Evolutionary conservation across 2,329 filamentous ascomycete genomes (phyloP).

Genomic region (Aspergillus calidoustus): DNA sequence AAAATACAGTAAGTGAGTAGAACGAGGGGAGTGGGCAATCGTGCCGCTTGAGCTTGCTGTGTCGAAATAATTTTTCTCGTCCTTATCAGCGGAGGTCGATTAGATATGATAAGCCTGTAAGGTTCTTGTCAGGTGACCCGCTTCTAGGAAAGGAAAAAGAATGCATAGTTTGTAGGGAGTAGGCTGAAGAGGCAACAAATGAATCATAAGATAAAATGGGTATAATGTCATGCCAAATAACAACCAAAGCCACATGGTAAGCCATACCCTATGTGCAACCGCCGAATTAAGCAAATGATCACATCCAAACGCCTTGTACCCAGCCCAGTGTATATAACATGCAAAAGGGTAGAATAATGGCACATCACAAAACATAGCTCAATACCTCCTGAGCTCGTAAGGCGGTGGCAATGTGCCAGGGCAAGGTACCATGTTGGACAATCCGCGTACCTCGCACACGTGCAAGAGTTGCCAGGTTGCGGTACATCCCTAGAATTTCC

Average conservation of each 20-base stretch:
- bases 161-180: neutral
- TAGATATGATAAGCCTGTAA: constrained; percentile 16
- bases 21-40: neutral
- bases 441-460: constrained; percentile 48
- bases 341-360: constrained; percentile 10
- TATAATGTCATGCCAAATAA: constrained; percentile 15
- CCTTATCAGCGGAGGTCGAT: constrained; percentile 10
- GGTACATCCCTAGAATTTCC: constrained; percentile 50
- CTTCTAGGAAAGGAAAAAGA: too few relatives aligned
- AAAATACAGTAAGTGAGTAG: neutral
- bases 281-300: constrained; percentile 2
- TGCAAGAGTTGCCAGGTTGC: constrained; percentile 49
- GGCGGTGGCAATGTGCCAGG: constrained; percentile 54
- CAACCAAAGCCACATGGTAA: constrained; percentile 1
- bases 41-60: neutral
- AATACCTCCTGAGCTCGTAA: constrained; percentile 48
- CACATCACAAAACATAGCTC: constrained; percentile 45
- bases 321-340: constrained; percentile 12
- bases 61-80: constrained; percentile 9
- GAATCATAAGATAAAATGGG: constrained; percentile 11
- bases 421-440: constrained; percentile 47
- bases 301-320: constrained; percentile 18
- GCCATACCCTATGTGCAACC: neutral
- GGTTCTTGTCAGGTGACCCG: constrained; percentile 13
- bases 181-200: neutral